Percentiles rank a stretch among this genome's conserved stretches.
These are phyloP conservation scores for Paulownia fortunei DNA, from an alignment of 257 asterid species.

Conservation along the genomic window DNA sequence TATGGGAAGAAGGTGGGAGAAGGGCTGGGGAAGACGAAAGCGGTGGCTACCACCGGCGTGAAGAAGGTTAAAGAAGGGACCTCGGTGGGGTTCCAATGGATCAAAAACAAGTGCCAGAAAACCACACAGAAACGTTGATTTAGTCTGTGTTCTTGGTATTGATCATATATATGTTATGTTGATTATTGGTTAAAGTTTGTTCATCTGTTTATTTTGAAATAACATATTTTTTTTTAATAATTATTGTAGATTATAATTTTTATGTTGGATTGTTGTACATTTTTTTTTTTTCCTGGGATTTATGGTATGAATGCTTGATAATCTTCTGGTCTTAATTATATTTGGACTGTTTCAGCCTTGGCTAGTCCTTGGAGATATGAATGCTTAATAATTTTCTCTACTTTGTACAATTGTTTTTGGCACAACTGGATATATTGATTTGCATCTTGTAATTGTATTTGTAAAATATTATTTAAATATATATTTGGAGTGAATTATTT, in stretches of 20 bases:
- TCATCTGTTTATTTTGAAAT: neutral
- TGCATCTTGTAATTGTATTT: no score
- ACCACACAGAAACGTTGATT: constrained; percentile 24
- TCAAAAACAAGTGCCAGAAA: constrained; percentile 75
- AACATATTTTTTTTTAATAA: neutral
- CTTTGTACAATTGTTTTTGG: no score
- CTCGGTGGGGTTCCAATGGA: constrained; percentile 67
- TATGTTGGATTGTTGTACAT: neutral
- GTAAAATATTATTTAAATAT: no score
- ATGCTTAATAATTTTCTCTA: no score
- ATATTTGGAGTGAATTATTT: no score
- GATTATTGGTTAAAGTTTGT: neutral
- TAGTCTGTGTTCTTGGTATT: neutral
- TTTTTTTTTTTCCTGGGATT: no score
- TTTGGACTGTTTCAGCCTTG: no score
- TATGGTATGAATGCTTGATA: no score
- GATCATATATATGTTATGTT: no score
- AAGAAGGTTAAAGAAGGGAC: constrained; percentile 83
- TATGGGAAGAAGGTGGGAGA: constrained; percentile 63
- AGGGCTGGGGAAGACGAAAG: constrained; percentile 64
- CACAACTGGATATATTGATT: no score
- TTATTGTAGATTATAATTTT: neutral
- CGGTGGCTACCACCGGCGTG: constrained; percentile 70
- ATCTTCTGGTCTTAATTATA: no score
- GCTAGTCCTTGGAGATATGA: no score